Evolutionary conservation across 2,329 filamentous ascomycete species (phyloP).

Genomic region (Pseudogymnoascus sp.): DNA sequence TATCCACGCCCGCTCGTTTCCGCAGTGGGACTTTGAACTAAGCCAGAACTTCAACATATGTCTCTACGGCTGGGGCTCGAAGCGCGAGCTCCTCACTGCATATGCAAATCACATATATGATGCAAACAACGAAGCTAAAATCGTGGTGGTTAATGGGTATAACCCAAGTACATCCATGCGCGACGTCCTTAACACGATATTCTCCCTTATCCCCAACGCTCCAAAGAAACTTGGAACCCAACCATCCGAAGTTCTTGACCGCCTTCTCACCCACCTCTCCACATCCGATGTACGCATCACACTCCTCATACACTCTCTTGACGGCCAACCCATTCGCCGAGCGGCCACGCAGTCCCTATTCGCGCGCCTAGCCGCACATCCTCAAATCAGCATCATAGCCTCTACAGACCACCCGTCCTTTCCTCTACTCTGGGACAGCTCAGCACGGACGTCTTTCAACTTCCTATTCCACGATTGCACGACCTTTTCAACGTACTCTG

Average conservation of each 20-base stretch:
- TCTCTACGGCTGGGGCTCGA: constrained; percentile 88
- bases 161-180: constrained; percentile 55
- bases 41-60: constrained; percentile 81
- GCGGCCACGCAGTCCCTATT: constrained; percentile 62
- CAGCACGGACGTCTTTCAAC: constrained; percentile 71
- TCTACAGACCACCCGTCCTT: constrained; percentile 87
- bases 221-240: constrained; percentile 36
- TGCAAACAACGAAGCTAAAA: constrained; percentile 27
- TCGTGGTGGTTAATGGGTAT: constrained; percentile 86
- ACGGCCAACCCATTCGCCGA: constrained; percentile 68
- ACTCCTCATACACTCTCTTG: constrained; percentile 77
- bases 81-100: constrained; percentile 61
- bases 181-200: constrained; percentile 62
- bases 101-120: constrained; percentile 66
- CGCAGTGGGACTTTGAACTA: constrained; percentile 89
- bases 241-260: constrained; percentile 59
- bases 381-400: constrained; percentile 62
- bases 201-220: constrained; percentile 46
- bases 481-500: constrained; percentile 67
- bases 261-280: constrained; percentile 54
- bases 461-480: constrained; percentile 92
- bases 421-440: constrained; percentile 79
- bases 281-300: constrained; percentile 42
- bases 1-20: constrained; percentile 72
- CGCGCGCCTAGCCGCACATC: constrained; percentile 66